A percentile compares a stretch with the other conserved stretches of the same genome.
phyloP scores from a whole-genome alignment of 768 basidiomycete genomes.

The Cyathus striatus region DNA sequence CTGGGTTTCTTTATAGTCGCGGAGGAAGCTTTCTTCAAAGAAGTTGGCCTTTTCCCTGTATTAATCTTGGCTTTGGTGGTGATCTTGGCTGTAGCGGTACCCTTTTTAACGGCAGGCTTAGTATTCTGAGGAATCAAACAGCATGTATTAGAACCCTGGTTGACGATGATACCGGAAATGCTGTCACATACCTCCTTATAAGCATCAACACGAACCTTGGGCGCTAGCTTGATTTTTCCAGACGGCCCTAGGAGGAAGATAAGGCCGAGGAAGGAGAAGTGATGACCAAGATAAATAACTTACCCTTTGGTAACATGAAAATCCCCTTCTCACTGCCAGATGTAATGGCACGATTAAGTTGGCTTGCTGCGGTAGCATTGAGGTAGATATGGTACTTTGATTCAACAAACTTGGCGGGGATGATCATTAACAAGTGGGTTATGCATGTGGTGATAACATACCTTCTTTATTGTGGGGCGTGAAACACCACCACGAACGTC shows the following conservation, averaged over 20 bases:
- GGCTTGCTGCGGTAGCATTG: conserved; percentile 63
- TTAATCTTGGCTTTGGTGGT: conserved; percentile 17
- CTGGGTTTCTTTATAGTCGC: conserved; percentile 25
- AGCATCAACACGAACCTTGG: conserved; percentile 56
- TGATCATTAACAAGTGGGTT: conserved; percentile 6
- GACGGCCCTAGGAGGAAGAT: conserved; percentile 24
- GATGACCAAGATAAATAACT: too few relatives aligned
- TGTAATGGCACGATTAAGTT: conserved; percentile 80
- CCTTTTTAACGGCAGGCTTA: conserved; percentile 25
- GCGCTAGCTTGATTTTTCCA: conserved; percentile 56
- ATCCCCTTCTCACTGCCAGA: conserved; percentile 42
- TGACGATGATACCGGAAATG: conserved; percentile 4
- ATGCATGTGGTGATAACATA: conserved; percentile 14
- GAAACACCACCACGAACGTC: conserved; percentile 76
- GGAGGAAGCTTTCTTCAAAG: conserved; percentile 14
- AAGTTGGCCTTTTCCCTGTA: too few relatives aligned
- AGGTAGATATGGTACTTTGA: conserved; percentile 76
- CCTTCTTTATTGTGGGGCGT: conserved; percentile 79
- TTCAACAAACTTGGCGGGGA: conserved; percentile 64
- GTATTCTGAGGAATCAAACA: conserved; percentile 27
- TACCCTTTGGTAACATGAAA: conserved; percentile 48
- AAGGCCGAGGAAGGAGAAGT: too few relatives aligned
- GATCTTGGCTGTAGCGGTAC: conserved; percentile 8
- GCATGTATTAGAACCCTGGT: conserved; percentile 4
- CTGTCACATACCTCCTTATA: conserved; percentile 39